Base-by-base conservation (phyloP, 2,329 filamentous ascomycete species). In the Colletotrichum tanaceti region DNA sequence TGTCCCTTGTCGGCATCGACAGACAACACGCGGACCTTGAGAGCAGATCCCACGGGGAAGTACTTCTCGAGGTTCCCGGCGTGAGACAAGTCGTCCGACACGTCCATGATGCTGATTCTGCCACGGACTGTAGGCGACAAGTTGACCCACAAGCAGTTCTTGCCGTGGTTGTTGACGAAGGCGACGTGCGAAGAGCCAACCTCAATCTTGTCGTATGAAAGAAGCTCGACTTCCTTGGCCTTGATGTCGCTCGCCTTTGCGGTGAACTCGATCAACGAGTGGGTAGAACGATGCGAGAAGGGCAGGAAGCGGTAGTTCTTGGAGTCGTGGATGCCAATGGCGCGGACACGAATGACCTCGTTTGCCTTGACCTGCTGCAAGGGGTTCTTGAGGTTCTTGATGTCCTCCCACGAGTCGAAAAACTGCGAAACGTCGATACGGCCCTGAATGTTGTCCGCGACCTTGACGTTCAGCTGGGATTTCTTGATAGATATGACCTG, bases 301-400 rank as follows among this genome's bases (percentile, higher is more conserved):
- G 96, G 94, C 49, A 99, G 84, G 82, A 97, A 99, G 53, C 91
- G 90, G 79, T 98, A 93, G 74, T 93, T 97, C 72, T 91, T 90
- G 58, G 94, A 92, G 80, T 98, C 94, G 76, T 98, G 95, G 39
- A 97, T 86, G 71, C 94, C 95, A 43, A 98, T 84, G 44, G 98
- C 87, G 75, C 90, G 91, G 46, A 94, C 94, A 16, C 87, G 82
- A 38, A 98, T 80, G 53, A 89, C 82, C 66, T 95, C 88, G 73
- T 92, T 91, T 58, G 86, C 83, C 70, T 88, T 86, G 80, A 97
- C 97, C 71, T 87, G 86, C 64, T 85, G 84, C n/a, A 98, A 83
- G 1, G 96, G 95, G 35, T 89, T 85, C 79, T 95, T 97, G 66
- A 90, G 87, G 75, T 98, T 89, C 64, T 89, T 85, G 74, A 99